Evolutionary conservation across 768 basidiomycete genomes (phyloP), one percentile per base, ranked within the genome.

Genomic region (Tricholoma hemisulphureum): DNA sequence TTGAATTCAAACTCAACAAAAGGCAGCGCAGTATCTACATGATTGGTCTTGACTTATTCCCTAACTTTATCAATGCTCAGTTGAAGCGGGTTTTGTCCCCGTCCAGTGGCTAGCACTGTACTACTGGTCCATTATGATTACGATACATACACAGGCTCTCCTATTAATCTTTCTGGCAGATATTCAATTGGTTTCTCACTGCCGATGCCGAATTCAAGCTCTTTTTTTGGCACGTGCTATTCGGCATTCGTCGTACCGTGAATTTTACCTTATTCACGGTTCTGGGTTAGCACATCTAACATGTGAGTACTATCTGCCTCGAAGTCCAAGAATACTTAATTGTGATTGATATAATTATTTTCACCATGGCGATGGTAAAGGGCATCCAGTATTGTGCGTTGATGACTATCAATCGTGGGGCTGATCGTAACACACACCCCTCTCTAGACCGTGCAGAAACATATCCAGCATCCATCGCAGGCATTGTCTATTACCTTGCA

Each of bases 191-290:
- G 53, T 41, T 54, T 29, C 26, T 54, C 10, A 28, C 29, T 26
- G 20, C 43, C 13, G 39, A 29, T n/a, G 43, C 37, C 3, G 53
- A 54, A 43, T 26, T 53, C 6, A 28, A 41, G 20, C 14, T 43
- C 39, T 43, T 54, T 43, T 16, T 20, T 54, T 20, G 26, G 32
- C 14, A 54, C 20, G 10, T 39, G 53, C 26, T 54, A 54, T 54
- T 18, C 11, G 14, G 53, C 21, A 3, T 53, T 53, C 21, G 16
- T 43, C 43, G 39, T 54, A 54, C 34, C 53, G 53, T 54, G 21
- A 10, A 26, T 11, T 23, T 20, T 16, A 26, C n/a, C n/a, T 6
- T 28, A 16, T 24, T 26, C 53, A 5, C 11, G 41, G 10, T 43
- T 10, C 9, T 53, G 53, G 53, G 9, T 29, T n/a, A 29, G 37